Evolutionary conservation across 805 yeast genomes (phyloP), one percentile per base, ranked within the genome.

Genomic region (Ogataea wickerhamii): DNA sequence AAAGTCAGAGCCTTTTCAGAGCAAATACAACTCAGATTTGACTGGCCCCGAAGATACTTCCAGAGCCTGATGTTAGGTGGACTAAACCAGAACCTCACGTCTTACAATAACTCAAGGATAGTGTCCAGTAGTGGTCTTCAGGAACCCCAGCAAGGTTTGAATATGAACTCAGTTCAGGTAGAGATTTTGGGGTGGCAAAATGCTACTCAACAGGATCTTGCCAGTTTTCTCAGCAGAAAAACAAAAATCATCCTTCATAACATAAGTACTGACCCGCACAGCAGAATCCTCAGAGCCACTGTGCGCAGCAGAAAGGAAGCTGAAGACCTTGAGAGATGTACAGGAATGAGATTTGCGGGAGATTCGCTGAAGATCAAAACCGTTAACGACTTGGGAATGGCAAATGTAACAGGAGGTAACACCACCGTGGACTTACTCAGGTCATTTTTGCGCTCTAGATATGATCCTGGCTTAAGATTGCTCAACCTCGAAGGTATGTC

Each of bases 291-390:
- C 16, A 68, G 70, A 28, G 95, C 84, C 0, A 67, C 67, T 13
- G 89, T 85, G 12, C 65, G 66, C 27, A 61, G 60, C 4, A 64
- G 67, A 21, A 61, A 63, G 18, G 87, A 85, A 14, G 87, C 87
- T 0, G 69, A 74, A 16, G 71, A 68, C 5, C 62, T 87, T 34
- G 57, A 66, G 28, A 74, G 71, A 43, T 80, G 82, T 75, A 68
- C 73, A 28, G 96, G 96, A n/a, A 79, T 82, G 35, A 69, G 80
- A 42, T 88, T 87, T 66, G 94, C 95, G 1, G 91, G 93, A 7
- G 73, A 76, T 33, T 55, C 76, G 2, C 67, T 89, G 50, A 71
- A 69, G 44, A 71, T 89, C 44, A 64, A 68, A 34, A 65, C 73
- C 11, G 39, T 44, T 27, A 53, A 52, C 24, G 49, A 37, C 32